Evolutionary conservation across 2,329 filamentous ascomycete genomes (phyloP), one percentile per base, ranked within the genome.

Genomic region (Sordariomycetes sp.): DNA sequence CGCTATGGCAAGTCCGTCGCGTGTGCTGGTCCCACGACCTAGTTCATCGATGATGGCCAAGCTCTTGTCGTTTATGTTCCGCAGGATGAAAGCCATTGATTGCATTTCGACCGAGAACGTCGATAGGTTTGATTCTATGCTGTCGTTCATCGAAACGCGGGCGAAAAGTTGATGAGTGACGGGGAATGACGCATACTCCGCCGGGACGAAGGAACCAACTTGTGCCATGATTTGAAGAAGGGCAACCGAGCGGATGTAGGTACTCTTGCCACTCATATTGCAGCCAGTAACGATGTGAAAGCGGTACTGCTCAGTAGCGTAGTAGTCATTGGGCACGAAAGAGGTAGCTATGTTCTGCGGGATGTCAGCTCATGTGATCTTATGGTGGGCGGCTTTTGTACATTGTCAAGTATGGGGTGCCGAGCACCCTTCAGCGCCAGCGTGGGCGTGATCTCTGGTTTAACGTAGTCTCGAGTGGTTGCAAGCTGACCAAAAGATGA

Each of bases 191-290:
- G 87, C 92, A 48, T 86, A 92, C 20, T 79, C 68, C 0, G 87
- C 90, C 1, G 92, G 92, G 2, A 96, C 82, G 52, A 93, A 96
- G 46, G 78, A 84, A 4, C 88, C 90, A 33, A 95, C 79, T 48
- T 98, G 92, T 1, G 86, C 86, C 87, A 98, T 95, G 38, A 98
- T 78, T 29, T 83, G 77, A 50, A 93, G 75, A 21, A 98, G 63
- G 1, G 90, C 85, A 17, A 94, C 68, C 2, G 83, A 81, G 32
- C 86, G 78, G 41, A 96, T 94, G 49, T 95, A 96, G 0, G 88
- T 98, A 42, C 84, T 94, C 55, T 96, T 98, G 1, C 88, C 92
- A 46, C 86, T 94, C 92, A 98, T 98, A 47, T 98, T 98, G 54
- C 86, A 93, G 4, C 92, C 90, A 0, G 90, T 96, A 42, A 98